Conservation (phyloP, 2,329 filamentous ascomycete genomes). For the Cladobotryum mycophilum region DNA sequence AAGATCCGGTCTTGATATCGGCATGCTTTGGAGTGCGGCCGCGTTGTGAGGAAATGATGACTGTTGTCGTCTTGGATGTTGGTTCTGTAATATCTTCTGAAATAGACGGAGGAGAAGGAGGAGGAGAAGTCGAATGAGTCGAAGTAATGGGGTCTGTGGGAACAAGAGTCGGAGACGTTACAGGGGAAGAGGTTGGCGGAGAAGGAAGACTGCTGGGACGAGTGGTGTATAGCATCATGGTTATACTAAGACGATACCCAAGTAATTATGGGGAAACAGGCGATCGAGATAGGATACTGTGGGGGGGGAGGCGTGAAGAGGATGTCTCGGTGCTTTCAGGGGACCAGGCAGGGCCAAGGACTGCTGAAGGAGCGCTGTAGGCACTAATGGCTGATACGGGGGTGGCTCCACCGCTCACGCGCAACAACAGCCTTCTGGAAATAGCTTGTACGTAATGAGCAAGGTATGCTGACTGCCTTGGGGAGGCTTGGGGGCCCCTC, state of each 20-base stretch:
- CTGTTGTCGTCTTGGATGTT: neutral
- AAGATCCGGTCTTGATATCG: slow-evolving; percentile 18
- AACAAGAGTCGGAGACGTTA: neutral
- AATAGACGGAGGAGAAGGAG: neutral
- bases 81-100: neutral
- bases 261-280: slow-evolving; percentile 3
- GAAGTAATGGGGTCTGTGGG: neutral
- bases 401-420: neutral
- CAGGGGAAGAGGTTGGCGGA: slow-evolving; percentile 5
- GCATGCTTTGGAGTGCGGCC: slow-evolving; percentile 23
- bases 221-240: slow-evolving; percentile 10
- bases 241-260: neutral
- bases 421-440: neutral
- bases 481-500: neutral
- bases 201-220: slow-evolving; percentile 2
- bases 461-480: neutral
- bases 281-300: slow-evolving; percentile 7
- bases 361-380: slow-evolving; percentile 7
- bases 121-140: neutral
- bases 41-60: slow-evolving; percentile 14
- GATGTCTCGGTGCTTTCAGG: slow-evolving; percentile 3
- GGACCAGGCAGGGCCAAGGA: neutral
- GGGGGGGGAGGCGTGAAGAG: slow-evolving; percentile 8
- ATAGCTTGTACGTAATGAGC: slow-evolving; percentile 1
- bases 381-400: neutral